Conservation (phyloP, 345 rosid species). For the Mercurialis annua region DNA sequence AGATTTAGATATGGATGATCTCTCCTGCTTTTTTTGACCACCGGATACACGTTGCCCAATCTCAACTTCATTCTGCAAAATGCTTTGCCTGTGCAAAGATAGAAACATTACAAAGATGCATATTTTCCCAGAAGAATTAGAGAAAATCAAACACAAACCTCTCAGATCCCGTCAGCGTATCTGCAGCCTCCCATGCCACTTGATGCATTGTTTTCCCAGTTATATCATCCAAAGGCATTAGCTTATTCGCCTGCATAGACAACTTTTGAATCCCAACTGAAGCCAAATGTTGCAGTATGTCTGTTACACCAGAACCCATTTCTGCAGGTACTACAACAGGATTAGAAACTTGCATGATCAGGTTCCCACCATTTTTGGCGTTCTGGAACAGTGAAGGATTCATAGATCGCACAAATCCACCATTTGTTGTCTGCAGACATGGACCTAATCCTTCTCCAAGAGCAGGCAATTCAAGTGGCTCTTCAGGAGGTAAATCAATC, state of each 20-base stretch:
- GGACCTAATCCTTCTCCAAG: conserved; percentile 89
- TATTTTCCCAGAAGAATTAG: conserved; percentile 4
- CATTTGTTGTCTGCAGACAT: conserved; percentile 70
- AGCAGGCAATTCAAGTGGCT: conserved; percentile 55
- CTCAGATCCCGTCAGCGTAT: conserved; percentile 43
- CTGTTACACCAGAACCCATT: conserved; percentile 85
- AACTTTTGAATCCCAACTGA: conserved; percentile 92
- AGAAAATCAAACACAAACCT: conserved; percentile 48
- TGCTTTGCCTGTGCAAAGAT: conserved; percentile 45
- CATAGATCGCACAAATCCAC: conserved; percentile 88
- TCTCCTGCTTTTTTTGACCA: conserved; percentile 33
- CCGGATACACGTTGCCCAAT: conserved; percentile 32
- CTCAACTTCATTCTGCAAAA: conserved; percentile 37
- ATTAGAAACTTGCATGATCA: conserved; percentile 92
- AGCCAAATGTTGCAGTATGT: conserved; percentile 65
- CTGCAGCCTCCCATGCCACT: conserved; percentile 71
- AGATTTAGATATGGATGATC: conserved; percentile 37
- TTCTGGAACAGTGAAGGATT: conserved; percentile 58
- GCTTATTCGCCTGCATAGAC: conserved; percentile 80
- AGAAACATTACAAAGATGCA: conserved; percentile 18
- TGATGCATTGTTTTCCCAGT: conserved; percentile 90
- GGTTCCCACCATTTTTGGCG: conserved; percentile 63
- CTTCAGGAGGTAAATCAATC: conserved; percentile 51
- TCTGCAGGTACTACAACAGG: conserved; percentile 95
- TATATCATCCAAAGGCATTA: conserved; percentile 92